Conservation (phyloP, 768 basidiomycete species). For the Tulasnella sp. region DNA sequence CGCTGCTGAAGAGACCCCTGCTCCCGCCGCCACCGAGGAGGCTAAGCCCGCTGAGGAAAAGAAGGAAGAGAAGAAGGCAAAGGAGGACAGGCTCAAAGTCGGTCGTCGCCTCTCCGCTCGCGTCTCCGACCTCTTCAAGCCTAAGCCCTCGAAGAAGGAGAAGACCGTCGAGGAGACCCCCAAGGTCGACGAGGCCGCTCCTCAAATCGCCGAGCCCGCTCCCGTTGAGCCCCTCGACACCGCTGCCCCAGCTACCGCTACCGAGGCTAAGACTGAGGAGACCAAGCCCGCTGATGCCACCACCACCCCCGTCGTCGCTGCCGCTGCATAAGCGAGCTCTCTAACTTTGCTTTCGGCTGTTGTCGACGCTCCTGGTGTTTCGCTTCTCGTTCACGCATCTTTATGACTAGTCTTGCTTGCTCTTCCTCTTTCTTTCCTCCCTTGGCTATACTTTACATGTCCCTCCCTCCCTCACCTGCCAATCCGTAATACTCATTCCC, state of each 20-base stretch:
- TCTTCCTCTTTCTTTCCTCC: background rate
- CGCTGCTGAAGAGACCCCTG: constrained; percentile 35
- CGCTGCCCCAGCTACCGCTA: constrained; percentile 30
- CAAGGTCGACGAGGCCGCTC: constrained; percentile 83
- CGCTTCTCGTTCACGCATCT: background rate
- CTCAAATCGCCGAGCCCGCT: constrained; percentile 72
- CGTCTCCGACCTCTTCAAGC: constrained; percentile 72
- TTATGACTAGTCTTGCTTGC: background rate
- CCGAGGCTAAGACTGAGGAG: constrained; percentile 26
- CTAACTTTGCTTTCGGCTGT: background rate
- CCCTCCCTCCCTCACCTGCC: background rate
- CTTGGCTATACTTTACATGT: background rate
- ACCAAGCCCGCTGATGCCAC: constrained; percentile 34
- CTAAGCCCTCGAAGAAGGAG: constrained; percentile 44
- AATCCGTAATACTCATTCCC: background rate
- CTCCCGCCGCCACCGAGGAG: constrained; percentile 24
- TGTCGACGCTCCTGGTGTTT: background rate
- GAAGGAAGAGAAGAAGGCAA: constrained; percentile 30
- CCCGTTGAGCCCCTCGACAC: constrained; percentile 79
- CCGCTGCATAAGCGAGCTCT: constrained; percentile 53
- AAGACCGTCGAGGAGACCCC: constrained; percentile 43
- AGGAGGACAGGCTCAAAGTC: constrained; percentile 36
- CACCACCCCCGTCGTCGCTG: constrained; percentile 58
- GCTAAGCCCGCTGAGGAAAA: constrained; percentile 39
- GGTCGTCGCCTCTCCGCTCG: constrained; percentile 76